Evolutionary conservation across 352 stramenopile genomes (phyloP).

Genomic region (Vaucheria bursata): DNA sequence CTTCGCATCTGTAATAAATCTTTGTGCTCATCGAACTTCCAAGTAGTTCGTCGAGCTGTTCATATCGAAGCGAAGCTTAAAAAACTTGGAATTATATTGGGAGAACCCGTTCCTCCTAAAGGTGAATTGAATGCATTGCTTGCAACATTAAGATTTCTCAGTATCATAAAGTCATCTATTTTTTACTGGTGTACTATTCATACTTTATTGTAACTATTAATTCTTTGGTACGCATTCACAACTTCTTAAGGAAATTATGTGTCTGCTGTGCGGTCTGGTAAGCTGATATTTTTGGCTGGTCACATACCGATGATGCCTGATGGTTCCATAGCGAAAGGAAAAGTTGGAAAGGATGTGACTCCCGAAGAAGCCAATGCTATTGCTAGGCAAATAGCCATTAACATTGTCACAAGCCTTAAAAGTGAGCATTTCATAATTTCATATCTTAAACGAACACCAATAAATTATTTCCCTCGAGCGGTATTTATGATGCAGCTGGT

Average conservation of each 20-base stretch:
- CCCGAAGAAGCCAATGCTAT: constrained; percentile 28
- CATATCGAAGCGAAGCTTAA: not conserved
- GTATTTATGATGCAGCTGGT: no score
- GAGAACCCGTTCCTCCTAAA: not conserved
- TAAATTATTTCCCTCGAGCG: no score
- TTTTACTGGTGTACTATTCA: not conserved
- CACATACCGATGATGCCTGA: constrained; percentile 40
- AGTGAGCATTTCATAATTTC: constrained; percentile 28
- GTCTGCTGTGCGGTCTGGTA: constrained; percentile 17
- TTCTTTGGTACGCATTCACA: not conserved
- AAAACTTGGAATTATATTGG: not conserved
- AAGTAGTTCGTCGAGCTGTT: not conserved
- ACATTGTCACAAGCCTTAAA: constrained; percentile 48
- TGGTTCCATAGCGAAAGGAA: constrained; percentile 28
- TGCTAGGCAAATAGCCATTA: constrained; percentile 40
- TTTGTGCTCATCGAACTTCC: not conserved
- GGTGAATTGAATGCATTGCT: not conserved
- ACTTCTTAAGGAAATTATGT: constrained; percentile 37
- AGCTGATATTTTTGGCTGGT: constrained; percentile 44
- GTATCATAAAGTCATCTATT: not conserved
- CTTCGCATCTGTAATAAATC: not conserved
- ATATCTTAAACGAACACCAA: constrained; percentile 17
- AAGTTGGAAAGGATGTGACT: constrained; percentile 36
- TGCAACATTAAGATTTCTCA: not conserved
- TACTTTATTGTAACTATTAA: not conserved